These are phyloP conservation scores for Sugiyamaella valdiviana DNA, from an alignment of 805 yeast genomes.

Conservation along the genomic window DNA sequence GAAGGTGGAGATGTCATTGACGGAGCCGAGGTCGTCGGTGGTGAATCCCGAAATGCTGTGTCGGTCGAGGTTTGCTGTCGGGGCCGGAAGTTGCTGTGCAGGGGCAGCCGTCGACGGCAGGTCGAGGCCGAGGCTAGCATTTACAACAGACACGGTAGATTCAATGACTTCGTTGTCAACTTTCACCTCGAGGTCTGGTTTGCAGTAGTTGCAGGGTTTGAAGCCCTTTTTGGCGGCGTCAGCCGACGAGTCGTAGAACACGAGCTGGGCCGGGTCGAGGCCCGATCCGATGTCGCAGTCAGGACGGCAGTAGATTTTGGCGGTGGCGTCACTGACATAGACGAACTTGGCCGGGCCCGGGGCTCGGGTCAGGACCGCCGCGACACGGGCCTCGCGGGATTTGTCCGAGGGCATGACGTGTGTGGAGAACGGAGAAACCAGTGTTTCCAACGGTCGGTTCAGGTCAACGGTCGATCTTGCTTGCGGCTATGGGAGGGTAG, in stretches of 20 bases:
- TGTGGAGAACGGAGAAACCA: no score
- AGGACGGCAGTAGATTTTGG: slow-evolving; percentile 53
- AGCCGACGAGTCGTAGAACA: slow-evolving; percentile 36
- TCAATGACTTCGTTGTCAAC: slow-evolving; percentile 30
- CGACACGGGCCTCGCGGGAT: slow-evolving; percentile 7
- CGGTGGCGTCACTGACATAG: slow-evolving; percentile 38
- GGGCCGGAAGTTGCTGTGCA: slow-evolving; percentile 5
- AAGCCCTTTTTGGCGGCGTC: slow-evolving; percentile 44
- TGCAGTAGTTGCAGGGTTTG: slow-evolving; percentile 49
- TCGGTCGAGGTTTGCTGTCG: slow-evolving; percentile 18
- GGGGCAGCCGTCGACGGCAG: slow-evolving; percentile 35
- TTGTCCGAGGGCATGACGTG: not conserved
- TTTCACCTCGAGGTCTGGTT: slow-evolving; percentile 37
- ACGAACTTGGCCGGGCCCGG: slow-evolving; percentile 57
- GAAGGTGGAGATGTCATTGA: slow-evolving; percentile 4
- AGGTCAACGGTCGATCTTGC: no score
- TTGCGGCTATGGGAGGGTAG: no score
- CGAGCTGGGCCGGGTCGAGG: slow-evolving; percentile 38
- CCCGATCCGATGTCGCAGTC: slow-evolving; percentile 40
- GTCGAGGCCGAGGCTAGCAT: slow-evolving; percentile 51
- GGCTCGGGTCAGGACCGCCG: slow-evolving; percentile 32
- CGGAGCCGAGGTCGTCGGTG: not conserved
- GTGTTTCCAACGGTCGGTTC: no score
- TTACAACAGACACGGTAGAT: slow-evolving; percentile 49
- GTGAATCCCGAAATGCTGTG: slow-evolving; percentile 22